A percentile compares a stretch with the other conserved stretches of the same genome.
Evolutionary conservation across 2,329 filamentous ascomycete genomes (phyloP).

Genomic region (Coniochaeta sp.): DNA sequence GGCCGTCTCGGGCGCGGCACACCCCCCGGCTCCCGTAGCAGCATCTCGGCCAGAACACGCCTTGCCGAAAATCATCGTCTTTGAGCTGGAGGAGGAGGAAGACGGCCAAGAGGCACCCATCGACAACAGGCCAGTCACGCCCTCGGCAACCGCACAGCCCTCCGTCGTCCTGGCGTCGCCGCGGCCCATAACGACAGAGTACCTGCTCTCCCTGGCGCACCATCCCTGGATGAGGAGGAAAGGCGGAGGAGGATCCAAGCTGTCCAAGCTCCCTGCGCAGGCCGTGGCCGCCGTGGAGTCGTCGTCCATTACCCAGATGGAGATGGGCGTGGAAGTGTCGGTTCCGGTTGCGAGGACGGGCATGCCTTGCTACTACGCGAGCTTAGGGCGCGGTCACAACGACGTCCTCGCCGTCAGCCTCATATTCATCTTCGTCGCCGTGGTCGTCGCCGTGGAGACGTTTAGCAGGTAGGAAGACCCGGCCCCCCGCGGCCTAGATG

Average conservation of each 20-base stretch:
- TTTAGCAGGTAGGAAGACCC: slow-evolving; percentile 12
- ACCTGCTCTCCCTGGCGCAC: slow-evolving; percentile 9
- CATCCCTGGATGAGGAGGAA: not conserved
- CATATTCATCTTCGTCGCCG: slow-evolving; percentile 19
- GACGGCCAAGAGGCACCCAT: slow-evolving; percentile 7
- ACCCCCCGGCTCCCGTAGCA: slow-evolving; percentile 4
- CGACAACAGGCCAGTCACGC: slow-evolving; percentile 16
- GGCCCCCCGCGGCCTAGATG: not conserved
- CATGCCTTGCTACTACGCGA: slow-evolving; percentile 12
- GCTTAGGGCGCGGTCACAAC: slow-evolving; percentile 14
- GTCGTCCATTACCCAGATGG: not conserved
- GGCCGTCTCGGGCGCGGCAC: slow-evolving; percentile 1
- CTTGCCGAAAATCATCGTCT: not conserved
- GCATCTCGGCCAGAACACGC: slow-evolving; percentile 2
- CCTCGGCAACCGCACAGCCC: slow-evolving; percentile 10
- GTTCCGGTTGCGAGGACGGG: not conserved
- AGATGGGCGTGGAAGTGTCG: not conserved
- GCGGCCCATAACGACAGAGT: slow-evolving; percentile 9
- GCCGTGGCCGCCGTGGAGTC: slow-evolving; percentile 4
- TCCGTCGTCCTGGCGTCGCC: slow-evolving; percentile 13
- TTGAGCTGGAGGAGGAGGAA: slow-evolving; percentile 1
- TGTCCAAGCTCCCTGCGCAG: slow-evolving; percentile 3
- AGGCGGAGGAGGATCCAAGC: not conserved
- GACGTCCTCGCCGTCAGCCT: slow-evolving; percentile 22
- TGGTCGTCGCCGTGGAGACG: slow-evolving; percentile 21